phyloP scores from a whole-genome alignment of 2,329 filamentous ascomycete species.

The Arthrobotrys entomopaga region DNA sequence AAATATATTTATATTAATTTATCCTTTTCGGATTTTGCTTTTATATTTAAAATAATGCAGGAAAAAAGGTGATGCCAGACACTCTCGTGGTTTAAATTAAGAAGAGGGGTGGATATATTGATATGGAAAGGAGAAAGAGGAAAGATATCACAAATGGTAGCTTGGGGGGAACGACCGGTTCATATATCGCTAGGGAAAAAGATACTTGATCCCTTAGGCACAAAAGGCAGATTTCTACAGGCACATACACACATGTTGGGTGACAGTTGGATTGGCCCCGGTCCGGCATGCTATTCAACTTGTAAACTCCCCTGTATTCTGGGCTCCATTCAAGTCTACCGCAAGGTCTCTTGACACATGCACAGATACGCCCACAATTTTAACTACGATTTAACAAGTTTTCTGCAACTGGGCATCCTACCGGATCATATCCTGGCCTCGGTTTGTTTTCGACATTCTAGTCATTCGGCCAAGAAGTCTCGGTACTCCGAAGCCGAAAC shows the following conservation, averaged over 20 bases:
- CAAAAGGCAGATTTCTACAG: conserved; percentile 13
- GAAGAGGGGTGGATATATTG: conserved; percentile 15
- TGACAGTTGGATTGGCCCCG: conserved; percentile 41
- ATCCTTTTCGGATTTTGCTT: conserved; percentile 33
- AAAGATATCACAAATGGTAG: conserved; percentile 34
- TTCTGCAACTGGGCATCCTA: conserved; percentile 13
- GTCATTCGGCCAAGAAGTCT: conserved; percentile 28
- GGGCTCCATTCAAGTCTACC: too few relatives aligned
- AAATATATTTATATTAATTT: conserved; percentile 29
- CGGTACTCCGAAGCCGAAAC: conserved; percentile 4
- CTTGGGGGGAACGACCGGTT: conserved; percentile 34
- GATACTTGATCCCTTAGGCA: conserved; percentile 18
- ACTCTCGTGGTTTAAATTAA: conserved; percentile 30
- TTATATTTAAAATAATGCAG: conserved; percentile 36
- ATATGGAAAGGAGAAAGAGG: conserved; percentile 12
- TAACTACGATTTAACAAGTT: conserved; percentile 20
- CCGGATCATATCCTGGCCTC: conserved; percentile 30
- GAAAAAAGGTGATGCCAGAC: conserved; percentile 23
- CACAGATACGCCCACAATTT: conserved; percentile 1
- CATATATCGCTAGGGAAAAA: conserved; percentile 49
- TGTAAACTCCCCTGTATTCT: conserved; percentile 17
- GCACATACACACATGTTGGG: conserved; percentile 1
- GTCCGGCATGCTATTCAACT: conserved; percentile 33
- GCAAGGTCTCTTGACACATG: conserved; percentile 17
- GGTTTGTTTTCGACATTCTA: conserved; percentile 14